Conservation (phyloP, 345 rosid genomes). For the Heritiera fomes region DNA sequence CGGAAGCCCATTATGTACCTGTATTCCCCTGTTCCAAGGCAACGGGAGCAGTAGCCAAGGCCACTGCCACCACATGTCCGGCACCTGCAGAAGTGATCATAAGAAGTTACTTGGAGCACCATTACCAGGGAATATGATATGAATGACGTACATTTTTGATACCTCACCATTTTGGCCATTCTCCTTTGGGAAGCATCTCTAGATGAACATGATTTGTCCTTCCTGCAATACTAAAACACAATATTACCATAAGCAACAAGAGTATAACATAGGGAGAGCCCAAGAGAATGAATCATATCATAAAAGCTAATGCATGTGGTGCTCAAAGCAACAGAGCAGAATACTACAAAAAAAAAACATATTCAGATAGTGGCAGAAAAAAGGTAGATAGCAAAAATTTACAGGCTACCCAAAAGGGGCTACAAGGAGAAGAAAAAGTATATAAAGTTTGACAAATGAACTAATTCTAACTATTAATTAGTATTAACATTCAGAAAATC, state of each 20-base stretch:
- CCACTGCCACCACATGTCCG: constrained; percentile 78
- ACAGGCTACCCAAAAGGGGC: background rate
- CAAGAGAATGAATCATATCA: background rate
- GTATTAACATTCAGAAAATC: background rate
- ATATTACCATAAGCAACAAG: background rate
- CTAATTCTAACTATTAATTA: background rate
- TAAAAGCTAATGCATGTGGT: background rate
- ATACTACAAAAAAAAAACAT: background rate
- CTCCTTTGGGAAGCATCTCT: constrained; percentile 74
- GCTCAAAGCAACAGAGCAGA: background rate
- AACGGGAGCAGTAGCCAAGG: constrained; percentile 64
- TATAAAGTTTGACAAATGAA: background rate
- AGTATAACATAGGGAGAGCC: background rate
- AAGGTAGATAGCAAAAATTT: background rate
- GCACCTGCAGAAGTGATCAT: constrained; percentile 49
- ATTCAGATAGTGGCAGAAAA: background rate
- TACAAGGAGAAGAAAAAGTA: background rate
- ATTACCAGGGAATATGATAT: background rate
- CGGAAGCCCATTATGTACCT: constrained; percentile 64
- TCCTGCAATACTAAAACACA: constrained; percentile 38
- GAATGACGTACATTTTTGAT: background rate
- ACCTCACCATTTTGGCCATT: constrained; percentile 83
- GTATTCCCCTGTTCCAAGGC: constrained; percentile 74
- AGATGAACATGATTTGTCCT: constrained; percentile 55
- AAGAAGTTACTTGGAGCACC: background rate